Evolutionary conservation across 257 asterid genomes (phyloP), one percentile per base, ranked within the genome.

Genomic region (Primulina huaijiensis): DNA sequence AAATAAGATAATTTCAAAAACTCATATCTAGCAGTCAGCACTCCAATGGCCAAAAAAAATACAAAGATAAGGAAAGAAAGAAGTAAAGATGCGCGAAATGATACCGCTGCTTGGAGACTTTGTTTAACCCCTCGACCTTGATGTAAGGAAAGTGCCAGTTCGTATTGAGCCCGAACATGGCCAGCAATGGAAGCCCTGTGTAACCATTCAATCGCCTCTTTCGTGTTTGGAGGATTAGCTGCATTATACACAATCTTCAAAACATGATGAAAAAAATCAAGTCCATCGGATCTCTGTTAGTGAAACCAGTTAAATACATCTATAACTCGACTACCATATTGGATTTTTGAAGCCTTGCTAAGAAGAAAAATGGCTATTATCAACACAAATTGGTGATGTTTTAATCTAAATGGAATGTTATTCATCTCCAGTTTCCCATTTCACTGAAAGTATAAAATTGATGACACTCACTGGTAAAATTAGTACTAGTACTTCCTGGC

Each of bases 161-260:
- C 97, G 85, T 91, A 94, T 38, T 91, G 99, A 69, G 97, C 97
- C 63, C 99, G 97, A 64, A 86, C 88, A 78, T 86, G 86, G 60
- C 97, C 99, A 58, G 92, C 79, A 53, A 71, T 67, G 60, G 97
- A 82, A 74, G 99, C 96, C 68, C 65, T 69, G 69, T 83, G 74
- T 74, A 91, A 72, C 96, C 94, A 94, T 70, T 75, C 78, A 68
- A 94, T 75, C 37, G 96, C 99, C 75, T 91, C 96, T 72, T 78
- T 69, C 16, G 72, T 67, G 61, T 82, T 83, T 7, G 87, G 80
- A 62, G 97, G 88, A 78, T 79, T 75, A 71, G 78, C 99, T 94
- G 88, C 82, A 80, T 56, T 52, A 72, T 53, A 20, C 56, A 70
- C 17, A 50, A 59, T 8, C 80, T 68, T 72, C 64, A 64, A 55